A percentile compares a stretch with the other conserved stretches of the same genome.
Conservation (phyloP, 192 early-diverging fungal species). For the Coemansia sp. region DNA sequence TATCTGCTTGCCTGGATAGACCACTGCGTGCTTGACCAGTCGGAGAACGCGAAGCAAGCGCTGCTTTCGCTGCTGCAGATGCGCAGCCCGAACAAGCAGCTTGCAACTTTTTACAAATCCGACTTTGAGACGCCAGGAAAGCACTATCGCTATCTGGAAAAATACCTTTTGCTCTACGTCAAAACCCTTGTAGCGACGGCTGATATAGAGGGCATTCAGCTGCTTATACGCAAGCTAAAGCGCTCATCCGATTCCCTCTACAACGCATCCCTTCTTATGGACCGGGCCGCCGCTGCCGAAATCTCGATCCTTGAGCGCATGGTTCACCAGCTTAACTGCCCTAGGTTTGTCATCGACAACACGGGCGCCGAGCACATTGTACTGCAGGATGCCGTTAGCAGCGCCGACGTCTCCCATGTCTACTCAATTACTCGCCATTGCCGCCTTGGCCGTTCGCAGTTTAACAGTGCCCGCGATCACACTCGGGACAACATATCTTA, state of each 20-base stretch:
- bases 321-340: constrained; percentile 35
- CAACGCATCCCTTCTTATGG: constrained; percentile 8
- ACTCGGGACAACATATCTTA: constrained; percentile 39
- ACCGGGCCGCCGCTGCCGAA: constrained; percentile 15
- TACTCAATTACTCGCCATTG: constrained; percentile 43
- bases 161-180: constrained; percentile 39
- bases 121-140: constrained; percentile 49
- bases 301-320: constrained; percentile 21
- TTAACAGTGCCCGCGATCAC: constrained; percentile 41
- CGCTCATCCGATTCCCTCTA: constrained; percentile 35
- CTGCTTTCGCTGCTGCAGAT: constrained; percentile 41
- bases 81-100: constrained; percentile 37
- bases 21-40: constrained; percentile 19
- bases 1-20: constrained; percentile 48
- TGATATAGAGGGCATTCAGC: constrained; percentile 31
- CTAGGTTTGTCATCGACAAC: constrained; percentile 29
- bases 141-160: constrained; percentile 52
- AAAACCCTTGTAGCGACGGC: constrained; percentile 32
- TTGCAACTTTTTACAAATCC: constrained; percentile 52
- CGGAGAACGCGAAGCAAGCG: constrained; percentile 37
- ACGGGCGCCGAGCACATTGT: constrained; percentile 32
- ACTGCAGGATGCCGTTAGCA: constrained; percentile 16
- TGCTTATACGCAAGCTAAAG: constrained; percentile 41
- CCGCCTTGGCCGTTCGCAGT: constrained; percentile 32
- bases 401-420: background rate